Evolutionary conservation across 805 yeast species (phyloP).

Genomic region (Danielozyma ontarioensis): DNA sequence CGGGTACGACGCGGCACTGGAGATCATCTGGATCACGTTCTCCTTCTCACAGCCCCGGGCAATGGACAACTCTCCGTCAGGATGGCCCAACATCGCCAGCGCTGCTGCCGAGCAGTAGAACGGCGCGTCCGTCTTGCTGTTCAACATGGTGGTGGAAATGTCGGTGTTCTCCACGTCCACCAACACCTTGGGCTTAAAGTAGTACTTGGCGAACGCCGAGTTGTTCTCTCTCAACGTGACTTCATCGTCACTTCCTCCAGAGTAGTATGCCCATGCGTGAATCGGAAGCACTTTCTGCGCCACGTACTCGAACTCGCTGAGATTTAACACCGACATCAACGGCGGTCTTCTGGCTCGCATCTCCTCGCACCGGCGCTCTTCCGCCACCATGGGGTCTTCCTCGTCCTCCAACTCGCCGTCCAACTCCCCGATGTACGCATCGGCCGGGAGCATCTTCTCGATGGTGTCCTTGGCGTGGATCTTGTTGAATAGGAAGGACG

Average conservation of each 20-base stretch:
- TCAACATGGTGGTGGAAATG: conserved; percentile 24
- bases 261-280: conserved; percentile 37
- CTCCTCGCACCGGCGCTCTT: conserved; percentile 9
- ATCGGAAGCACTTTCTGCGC: conserved; percentile 28
- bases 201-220: conserved; percentile 34
- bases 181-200: conserved; percentile 42
- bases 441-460: conserved; percentile 13
- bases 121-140: conserved; percentile 34
- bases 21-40: conserved; percentile 45
- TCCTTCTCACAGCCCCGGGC: conserved; percentile 36
- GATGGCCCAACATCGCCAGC: conserved; percentile 38
- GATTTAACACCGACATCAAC: conserved; percentile 23
- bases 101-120: conserved; percentile 48
- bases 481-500: conserved; percentile 33
- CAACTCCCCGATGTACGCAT: conserved; percentile 16
- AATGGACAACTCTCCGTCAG: conserved; percentile 39
- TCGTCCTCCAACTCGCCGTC: conserved; percentile 15
- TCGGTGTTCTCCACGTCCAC: conserved; percentile 27
- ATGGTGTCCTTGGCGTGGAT: conserved; percentile 29
- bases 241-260: conserved; percentile 49
- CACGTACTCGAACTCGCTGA: conserved; percentile 37
- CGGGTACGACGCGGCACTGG: conserved; percentile 35
- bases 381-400: conserved; percentile 17
- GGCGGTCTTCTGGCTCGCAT: conserved; percentile 29
- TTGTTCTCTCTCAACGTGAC: conserved; percentile 41